Percentiles rank a stretch among this genome's conserved stretches.
These are phyloP conservation scores for Cladophialophora chaetospira DNA, from an alignment of 2,329 filamentous ascomycete genomes.

Conservation along the genomic window DNA sequence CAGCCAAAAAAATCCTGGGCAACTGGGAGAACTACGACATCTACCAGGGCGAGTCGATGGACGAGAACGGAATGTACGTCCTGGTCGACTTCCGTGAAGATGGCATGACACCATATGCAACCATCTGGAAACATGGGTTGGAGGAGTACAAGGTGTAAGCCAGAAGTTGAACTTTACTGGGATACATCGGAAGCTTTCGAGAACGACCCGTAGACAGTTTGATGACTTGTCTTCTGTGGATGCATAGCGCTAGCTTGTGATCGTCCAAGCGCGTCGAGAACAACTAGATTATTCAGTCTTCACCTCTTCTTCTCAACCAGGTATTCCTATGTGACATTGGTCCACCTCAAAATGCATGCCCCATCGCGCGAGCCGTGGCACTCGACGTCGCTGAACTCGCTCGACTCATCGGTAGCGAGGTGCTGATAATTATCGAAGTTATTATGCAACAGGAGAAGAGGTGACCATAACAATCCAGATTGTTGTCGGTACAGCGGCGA, in stretches of 20 bases:
- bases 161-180: background rate
- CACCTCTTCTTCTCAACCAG: background rate
- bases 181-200: slow-evolving; percentile 5
- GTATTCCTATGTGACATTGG: too few relatives aligned
- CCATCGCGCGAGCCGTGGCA: background rate
- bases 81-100: slow-evolving; percentile 76
- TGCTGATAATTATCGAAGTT: background rate
- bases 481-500: background rate
- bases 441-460: background rate
- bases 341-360: too few relatives aligned
- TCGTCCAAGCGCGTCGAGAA: slow-evolving; percentile 17
- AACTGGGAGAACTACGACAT: slow-evolving; percentile 98
- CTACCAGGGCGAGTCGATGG: slow-evolving; percentile 88
- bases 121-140: slow-evolving; percentile 94
- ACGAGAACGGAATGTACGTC: slow-evolving; percentile 88
- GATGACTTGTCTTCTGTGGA: slow-evolving; percentile 9
- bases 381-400: too few relatives aligned
- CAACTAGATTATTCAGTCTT: slow-evolving; percentile 9
- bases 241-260: slow-evolving; percentile 13
- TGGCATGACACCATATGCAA: slow-evolving; percentile 84
- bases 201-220: slow-evolving; percentile 7
- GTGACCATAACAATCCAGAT: background rate
- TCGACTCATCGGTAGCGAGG: background rate
- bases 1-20: slow-evolving; percentile 79
- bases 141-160: slow-evolving; percentile 84